Conservation (phyloP, 2,329 filamentous ascomycete genomes). For the Colletotrichum chrysophilum region DNA sequence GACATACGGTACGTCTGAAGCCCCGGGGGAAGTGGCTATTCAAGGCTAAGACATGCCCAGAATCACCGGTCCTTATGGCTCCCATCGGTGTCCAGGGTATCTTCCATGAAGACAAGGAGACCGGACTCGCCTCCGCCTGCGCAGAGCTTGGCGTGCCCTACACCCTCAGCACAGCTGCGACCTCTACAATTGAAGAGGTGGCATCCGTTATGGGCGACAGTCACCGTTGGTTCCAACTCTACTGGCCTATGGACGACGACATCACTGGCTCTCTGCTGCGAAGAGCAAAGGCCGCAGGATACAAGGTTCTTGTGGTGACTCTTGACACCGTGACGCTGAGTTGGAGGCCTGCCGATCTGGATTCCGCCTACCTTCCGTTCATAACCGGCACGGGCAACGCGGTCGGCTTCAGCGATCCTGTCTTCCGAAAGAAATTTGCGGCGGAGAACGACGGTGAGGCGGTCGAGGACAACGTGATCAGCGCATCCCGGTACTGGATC, state of each 20-base stretch:
- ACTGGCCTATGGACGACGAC: constrained; percentile 72
- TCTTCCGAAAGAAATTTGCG: constrained; percentile 64
- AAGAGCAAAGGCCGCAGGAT: constrained; percentile 67
- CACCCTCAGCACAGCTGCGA: constrained; percentile 69
- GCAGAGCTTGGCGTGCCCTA: constrained; percentile 67
- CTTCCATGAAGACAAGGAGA: constrained; percentile 70
- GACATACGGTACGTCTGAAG: constrained; percentile 40
- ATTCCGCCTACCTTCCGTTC: constrained; percentile 66
- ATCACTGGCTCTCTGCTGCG: constrained; percentile 68
- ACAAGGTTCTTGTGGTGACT: constrained; percentile 71
- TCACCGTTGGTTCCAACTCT: constrained; percentile 75
- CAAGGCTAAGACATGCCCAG: constrained; percentile 18
- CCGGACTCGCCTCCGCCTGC: constrained; percentile 67
- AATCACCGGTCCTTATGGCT: constrained; percentile 64
- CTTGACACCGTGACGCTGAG: constrained; percentile 73
- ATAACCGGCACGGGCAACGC: constrained; percentile 62
- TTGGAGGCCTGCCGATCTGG: constrained; percentile 73
- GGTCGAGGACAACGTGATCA: constrained; percentile 51
- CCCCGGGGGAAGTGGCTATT: background rate
- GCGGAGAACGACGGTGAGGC: constrained; percentile 48
- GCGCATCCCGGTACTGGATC: constrained; percentile 60
- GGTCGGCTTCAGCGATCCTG: constrained; percentile 71
- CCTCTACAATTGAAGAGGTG: constrained; percentile 69
- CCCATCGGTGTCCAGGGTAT: constrained; percentile 74
- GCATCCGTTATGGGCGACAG: constrained; percentile 62